Evolutionary conservation across 345 rosid species (phyloP).

Genomic region (Kernera saxatilis): DNA sequence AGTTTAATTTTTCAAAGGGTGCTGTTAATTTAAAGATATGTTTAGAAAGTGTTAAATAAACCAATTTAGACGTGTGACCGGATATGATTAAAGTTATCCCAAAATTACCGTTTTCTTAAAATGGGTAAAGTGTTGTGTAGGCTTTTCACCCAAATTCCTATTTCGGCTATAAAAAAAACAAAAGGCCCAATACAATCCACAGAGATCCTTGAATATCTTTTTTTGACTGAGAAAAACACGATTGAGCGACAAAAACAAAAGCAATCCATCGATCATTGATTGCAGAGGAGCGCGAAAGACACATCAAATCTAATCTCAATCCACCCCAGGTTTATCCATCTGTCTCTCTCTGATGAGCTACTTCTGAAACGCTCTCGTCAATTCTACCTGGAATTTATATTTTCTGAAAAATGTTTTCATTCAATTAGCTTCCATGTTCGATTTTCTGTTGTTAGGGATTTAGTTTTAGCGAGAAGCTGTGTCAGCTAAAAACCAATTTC

Average conservation of each 20-base stretch:
- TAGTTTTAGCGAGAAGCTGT: neutral
- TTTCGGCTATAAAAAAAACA: neutral
- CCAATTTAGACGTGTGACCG: no score
- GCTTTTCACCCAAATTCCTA: neutral
- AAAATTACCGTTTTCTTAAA: neutral
- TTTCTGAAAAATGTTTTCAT: neutral
- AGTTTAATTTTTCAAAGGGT: no score
- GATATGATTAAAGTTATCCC: no score
- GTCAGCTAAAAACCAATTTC: neutral
- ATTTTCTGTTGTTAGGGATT: neutral
- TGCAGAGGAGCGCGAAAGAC: conserved; percentile 11
- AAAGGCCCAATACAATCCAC: conserved; percentile 17
- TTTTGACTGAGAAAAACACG: neutral
- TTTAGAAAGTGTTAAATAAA: no score
- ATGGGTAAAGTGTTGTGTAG: neutral
- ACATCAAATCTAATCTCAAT: conserved; percentile 10
- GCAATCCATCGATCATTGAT: conserved; percentile 17
- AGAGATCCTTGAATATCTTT: neutral
- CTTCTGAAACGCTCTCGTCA: neutral
- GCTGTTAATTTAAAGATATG: no score
- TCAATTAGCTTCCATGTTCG: neutral
- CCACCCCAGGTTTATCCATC: conserved; percentile 17
- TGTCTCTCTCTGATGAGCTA: neutral
- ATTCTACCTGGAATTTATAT: neutral
- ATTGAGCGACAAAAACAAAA: neutral